phyloP scores from a whole-genome alignment of 73 alveolate species.

The Paramecium caudatum region DNA sequence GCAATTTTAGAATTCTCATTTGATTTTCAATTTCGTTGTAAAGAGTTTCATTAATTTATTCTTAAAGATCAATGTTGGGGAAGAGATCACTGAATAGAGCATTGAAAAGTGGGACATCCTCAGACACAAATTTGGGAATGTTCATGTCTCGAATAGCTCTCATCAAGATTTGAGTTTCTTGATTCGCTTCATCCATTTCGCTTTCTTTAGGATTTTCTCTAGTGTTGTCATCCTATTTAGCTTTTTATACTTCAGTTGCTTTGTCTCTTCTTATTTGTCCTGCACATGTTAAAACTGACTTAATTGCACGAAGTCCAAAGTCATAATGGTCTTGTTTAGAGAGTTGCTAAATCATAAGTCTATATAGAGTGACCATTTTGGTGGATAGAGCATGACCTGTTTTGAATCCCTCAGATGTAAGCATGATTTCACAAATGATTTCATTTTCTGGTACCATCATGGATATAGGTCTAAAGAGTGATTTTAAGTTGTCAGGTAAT shows the following conservation, averaged over 20 bases:
- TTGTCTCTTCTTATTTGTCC: slow-evolving; percentile 96
- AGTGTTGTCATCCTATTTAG: slow-evolving; percentile 53
- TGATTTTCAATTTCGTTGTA: slow-evolving; percentile 88
- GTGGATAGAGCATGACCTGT: slow-evolving; percentile 82
- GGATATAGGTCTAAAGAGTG: slow-evolving; percentile 99
- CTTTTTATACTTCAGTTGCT: slow-evolving; percentile 75
- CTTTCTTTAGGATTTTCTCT: slow-evolving; percentile 71
- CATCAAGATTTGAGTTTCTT: slow-evolving; percentile 93
- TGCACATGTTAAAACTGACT: slow-evolving; percentile 98
- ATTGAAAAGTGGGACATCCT: slow-evolving; percentile 98
- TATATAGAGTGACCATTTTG: slow-evolving; percentile 93
- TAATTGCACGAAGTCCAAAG: slow-evolving; percentile 99
- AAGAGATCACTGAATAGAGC: slow-evolving; percentile 98
- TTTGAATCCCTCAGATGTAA: slow-evolving; percentile 95
- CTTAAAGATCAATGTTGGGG: slow-evolving; percentile 98
- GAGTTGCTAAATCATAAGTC: slow-evolving; percentile 97
- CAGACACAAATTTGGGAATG: slow-evolving; percentile 98
- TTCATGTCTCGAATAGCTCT: slow-evolving; percentile 99
- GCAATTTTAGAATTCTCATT: slow-evolving; percentile 87
- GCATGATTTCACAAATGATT: slow-evolving; percentile 98
- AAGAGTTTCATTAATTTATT: slow-evolving; percentile 90
- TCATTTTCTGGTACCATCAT: slow-evolving; percentile 99
- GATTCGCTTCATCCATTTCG: slow-evolving; percentile 76
- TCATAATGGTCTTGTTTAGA: slow-evolving; percentile 99
- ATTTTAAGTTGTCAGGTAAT: slow-evolving; percentile 96